Evolutionary conservation across 306 rosid genomes (phyloP).

Genomic region (Dalbergia oliveri): DNA sequence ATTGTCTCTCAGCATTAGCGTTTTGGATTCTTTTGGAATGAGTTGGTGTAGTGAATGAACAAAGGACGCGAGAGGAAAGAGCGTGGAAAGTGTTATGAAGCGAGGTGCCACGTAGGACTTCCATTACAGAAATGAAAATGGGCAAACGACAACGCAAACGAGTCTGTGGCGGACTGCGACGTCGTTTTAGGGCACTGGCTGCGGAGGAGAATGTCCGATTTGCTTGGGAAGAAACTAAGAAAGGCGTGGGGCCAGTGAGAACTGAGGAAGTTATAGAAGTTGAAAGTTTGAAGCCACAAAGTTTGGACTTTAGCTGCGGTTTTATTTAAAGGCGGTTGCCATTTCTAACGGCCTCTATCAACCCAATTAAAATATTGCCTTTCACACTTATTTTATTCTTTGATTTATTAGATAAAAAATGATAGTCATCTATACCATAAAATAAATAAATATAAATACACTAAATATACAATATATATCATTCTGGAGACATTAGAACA

Average conservation of each 20-base stretch:
- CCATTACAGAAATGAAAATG: not conserved
- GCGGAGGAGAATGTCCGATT: not conserved
- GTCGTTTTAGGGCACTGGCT: not conserved
- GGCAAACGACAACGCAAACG: not conserved
- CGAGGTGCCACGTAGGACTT: not conserved
- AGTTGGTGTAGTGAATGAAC: not conserved
- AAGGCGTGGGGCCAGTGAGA: not conserved
- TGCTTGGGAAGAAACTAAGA: not conserved
- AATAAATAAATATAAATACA: too few species aligned
- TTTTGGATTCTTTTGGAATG: not conserved
- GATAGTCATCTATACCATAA: too few species aligned
- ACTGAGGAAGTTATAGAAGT: not conserved
- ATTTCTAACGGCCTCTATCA: not conserved
- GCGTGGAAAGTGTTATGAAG: slow-evolving; percentile 15
- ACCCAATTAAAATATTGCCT: not conserved
- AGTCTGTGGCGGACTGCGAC: not conserved
- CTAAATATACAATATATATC: too few species aligned
- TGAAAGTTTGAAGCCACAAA: not conserved
- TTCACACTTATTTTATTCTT: too few species aligned
- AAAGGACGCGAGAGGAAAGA: slow-evolving; percentile 39
- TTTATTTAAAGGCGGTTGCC: not conserved
- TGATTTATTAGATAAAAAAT: too few species aligned
- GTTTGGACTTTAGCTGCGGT: not conserved
- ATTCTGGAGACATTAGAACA: too few species aligned
- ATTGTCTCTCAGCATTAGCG: not conserved